phyloP scores from a whole-genome alignment of 2,329 filamentous ascomycete genomes.

The Microcyclospora pomicola region DNA sequence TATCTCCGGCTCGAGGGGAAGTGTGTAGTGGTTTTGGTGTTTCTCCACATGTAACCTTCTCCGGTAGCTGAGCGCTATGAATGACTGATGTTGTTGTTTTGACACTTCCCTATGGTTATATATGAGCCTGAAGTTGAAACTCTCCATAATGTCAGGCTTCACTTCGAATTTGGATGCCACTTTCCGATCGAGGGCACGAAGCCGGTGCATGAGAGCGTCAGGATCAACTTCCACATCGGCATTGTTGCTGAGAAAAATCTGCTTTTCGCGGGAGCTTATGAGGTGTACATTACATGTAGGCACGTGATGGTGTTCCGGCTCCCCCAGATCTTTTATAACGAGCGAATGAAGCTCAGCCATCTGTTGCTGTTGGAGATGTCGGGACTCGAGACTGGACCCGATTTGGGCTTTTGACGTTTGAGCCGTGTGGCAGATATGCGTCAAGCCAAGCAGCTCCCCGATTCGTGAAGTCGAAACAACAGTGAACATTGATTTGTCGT shows the following conservation, averaged over 20 bases:
- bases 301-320: conserved; percentile 5
- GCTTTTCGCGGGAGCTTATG: conserved; percentile 14
- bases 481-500: conserved; percentile 6
- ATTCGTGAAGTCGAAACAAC: conserved; percentile 7
- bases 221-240: conserved; percentile 15
- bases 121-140: conserved; percentile 26
- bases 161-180: conserved; percentile 19
- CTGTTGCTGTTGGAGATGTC: background rate
- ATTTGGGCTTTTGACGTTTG: background rate
- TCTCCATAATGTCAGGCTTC: conserved; percentile 19
- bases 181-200: conserved; percentile 10
- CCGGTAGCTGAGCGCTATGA: conserved; percentile 32
- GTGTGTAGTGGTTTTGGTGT: conserved; percentile 22
- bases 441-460: conserved; percentile 8
- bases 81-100: conserved; percentile 23
- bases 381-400: background rate
- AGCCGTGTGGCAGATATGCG: background rate
- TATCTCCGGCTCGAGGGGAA: conserved; percentile 26
- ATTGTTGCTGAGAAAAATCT: conserved; percentile 14
- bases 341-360: too few relatives aligned
- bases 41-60: conserved; percentile 21
- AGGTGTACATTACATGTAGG: conserved; percentile 16
- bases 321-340: background rate
- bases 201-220: conserved; percentile 11
- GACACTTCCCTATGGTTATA: conserved; percentile 20